Percentiles rank a stretch among this genome's conserved stretches.
These are phyloP conservation scores for Rosellinia necatrix DNA, from an alignment of 2,329 filamentous ascomycete genomes.

Conservation along the genomic window DNA sequence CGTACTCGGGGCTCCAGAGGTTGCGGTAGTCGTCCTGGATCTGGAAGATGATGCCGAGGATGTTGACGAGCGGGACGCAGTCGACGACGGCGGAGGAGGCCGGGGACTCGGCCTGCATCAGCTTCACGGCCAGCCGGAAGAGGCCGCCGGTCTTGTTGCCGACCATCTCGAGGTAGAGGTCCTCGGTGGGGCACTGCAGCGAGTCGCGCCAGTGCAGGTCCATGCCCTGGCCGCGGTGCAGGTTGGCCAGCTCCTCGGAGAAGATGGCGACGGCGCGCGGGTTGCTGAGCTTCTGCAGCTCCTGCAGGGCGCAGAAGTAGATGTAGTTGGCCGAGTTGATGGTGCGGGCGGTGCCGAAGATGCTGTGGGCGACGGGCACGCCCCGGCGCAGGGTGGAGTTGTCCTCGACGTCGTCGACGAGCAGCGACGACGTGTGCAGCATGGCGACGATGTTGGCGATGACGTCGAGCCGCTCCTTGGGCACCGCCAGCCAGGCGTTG, in stretches of 20 bases:
- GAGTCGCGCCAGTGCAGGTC: constrained; percentile 90
- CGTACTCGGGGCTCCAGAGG: constrained; percentile 74
- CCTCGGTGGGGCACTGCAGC: constrained; percentile 80
- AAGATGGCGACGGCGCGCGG: constrained; percentile 71
- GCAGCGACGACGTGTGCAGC: constrained; percentile 82
- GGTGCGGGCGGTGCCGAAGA: constrained; percentile 85
- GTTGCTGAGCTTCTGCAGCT: constrained; percentile 73
- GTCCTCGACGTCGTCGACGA: constrained; percentile 90
- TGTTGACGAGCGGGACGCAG: constrained; percentile 82
- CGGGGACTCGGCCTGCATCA: constrained; percentile 78
- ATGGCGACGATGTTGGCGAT: constrained; percentile 83
- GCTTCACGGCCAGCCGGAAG: constrained; percentile 81
- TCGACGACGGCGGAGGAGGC: constrained; percentile 49
- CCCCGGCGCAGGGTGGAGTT: constrained; percentile 76
- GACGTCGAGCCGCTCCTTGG: constrained; percentile 67
- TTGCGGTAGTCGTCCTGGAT: constrained; percentile 96
- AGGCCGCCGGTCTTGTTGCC: constrained; percentile 88
- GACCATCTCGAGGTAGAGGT: constrained; percentile 94
- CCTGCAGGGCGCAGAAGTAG: constrained; percentile 79
- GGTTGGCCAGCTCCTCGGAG: constrained; percentile 80
- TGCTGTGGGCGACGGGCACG: constrained; percentile 79
- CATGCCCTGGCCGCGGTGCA: constrained; percentile 88
- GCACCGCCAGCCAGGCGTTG: constrained; percentile 79
- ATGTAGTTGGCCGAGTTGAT: constrained; percentile 92
- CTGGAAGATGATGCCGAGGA: constrained; percentile 85